A percentile compares a stretch with the other conserved stretches of the same genome.
Evolutionary conservation across 2,329 filamentous ascomycete species (phyloP).

Genomic region (Fusarium sp.): DNA sequence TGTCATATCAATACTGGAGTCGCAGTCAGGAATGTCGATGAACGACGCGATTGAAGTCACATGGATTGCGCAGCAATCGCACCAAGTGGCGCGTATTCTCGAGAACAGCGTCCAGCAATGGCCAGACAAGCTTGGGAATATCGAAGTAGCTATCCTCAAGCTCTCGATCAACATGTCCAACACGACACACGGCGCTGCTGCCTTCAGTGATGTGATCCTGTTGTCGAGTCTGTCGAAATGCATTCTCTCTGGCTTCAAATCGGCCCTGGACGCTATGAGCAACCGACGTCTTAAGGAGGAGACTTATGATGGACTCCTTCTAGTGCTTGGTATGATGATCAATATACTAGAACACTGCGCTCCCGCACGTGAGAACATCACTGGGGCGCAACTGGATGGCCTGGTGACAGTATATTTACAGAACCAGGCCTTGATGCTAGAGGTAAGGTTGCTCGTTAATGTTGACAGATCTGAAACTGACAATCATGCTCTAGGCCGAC

Average conservation of each 20-base stretch:
- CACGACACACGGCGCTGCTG: conserved; percentile 77
- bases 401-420: conserved; percentile 76
- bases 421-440: conserved; percentile 71
- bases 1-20: conserved; percentile 54
- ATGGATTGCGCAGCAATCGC: conserved; percentile 44
- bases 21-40: conserved; percentile 48
- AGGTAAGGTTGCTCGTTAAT: conserved; percentile 65
- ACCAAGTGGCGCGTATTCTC: conserved; percentile 49
- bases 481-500: conserved; percentile 63
- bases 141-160: conserved; percentile 54
- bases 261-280: conserved; percentile 60
- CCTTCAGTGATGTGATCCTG: conserved; percentile 73
- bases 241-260: conserved; percentile 64
- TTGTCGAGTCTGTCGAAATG: conserved; percentile 61
- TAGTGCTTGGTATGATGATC: conserved; percentile 85
- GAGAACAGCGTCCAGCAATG: conserved; percentile 47
- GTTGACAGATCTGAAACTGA: conserved; percentile 3
- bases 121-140: conserved; percentile 44
- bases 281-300: conserved; percentile 62
- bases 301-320: conserved; percentile 76
- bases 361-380: conserved; percentile 62
- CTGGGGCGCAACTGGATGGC: conserved; percentile 61
- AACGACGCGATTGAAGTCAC: conserved; percentile 37
- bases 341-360: conserved; percentile 86
- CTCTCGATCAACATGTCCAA: conserved; percentile 89